A percentile compares a stretch with the other conserved stretches of the same genome.
These are phyloP conservation scores for Coprinellus aureogranulatus DNA, from an alignment of 768 basidiomycete genomes.

Conservation along the genomic window DNA sequence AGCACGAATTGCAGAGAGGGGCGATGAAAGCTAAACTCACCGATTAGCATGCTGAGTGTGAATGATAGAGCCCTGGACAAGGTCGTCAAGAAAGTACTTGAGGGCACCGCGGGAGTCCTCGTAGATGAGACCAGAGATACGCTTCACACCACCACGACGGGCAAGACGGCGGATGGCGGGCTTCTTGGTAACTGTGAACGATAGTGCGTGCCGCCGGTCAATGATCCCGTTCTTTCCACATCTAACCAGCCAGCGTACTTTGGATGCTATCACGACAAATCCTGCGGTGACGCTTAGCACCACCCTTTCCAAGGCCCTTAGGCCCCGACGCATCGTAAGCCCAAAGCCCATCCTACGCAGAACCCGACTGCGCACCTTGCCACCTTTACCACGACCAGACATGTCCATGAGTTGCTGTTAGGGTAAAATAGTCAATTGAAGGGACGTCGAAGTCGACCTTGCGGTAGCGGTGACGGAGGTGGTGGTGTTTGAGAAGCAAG, in stretches of 20 bases:
- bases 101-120: conserved; percentile 81
- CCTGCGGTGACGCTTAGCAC: conserved; percentile 78
- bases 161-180: conserved; percentile 78
- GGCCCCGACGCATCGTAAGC: background rate
- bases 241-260: conserved; percentile 38
- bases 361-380: conserved; percentile 64
- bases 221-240: conserved; percentile 18
- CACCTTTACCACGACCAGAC: conserved; percentile 80
- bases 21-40: conserved; percentile 28
- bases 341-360: background rate
- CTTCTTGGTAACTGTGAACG: conserved; percentile 41
- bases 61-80: conserved; percentile 86
- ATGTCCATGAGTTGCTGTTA: conserved; percentile 34
- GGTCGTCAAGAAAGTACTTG: conserved; percentile 68
- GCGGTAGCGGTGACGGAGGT: background rate
- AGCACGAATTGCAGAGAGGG: background rate
- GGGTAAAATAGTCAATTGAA: conserved; percentile 16
- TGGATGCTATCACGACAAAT: conserved; percentile 82
- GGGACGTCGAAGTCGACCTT: conserved; percentile 8
- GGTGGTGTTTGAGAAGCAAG: conserved; percentile 9
- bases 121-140: conserved; percentile 73
- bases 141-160: conserved; percentile 82
- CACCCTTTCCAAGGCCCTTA: conserved; percentile 74
- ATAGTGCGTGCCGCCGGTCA: conserved; percentile 11
- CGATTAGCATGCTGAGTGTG: conserved; percentile 98